Conservation (phyloP, 805 yeast species). For the Wickerhamomyces sydowiorum region DNA sequence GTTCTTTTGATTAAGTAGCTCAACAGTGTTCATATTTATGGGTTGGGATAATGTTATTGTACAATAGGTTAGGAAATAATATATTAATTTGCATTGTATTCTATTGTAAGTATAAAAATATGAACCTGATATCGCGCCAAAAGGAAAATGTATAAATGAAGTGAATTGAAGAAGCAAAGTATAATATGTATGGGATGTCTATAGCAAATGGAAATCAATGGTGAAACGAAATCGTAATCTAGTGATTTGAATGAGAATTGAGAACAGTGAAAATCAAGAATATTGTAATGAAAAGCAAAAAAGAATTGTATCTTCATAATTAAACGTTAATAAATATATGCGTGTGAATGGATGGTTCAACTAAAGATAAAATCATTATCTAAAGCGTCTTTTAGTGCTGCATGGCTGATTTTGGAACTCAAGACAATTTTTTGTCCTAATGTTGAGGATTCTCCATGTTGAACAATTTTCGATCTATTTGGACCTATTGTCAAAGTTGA, state of each 20-base stretch:
- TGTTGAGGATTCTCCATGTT: conserved; percentile 21
- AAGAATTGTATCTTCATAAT: not conserved
- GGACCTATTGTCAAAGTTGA: conserved; percentile 24
- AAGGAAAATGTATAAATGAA: not conserved
- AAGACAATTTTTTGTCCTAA: conserved; percentile 16
- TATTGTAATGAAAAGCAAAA: not conserved
- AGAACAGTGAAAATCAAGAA: not conserved
- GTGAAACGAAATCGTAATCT: too few relatives aligned
- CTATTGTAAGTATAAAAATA: not conserved
- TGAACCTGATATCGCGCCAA: not conserved
- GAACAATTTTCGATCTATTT: conserved; percentile 19
- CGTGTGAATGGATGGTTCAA: not conserved
- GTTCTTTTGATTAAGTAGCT: not conserved
- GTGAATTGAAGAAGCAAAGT: not conserved
- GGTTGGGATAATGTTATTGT: not conserved
- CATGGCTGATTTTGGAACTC: conserved; percentile 20
- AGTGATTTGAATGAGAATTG: not conserved
- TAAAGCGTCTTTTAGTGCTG: conserved; percentile 21
- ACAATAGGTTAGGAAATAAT: not conserved
- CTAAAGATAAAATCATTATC: not conserved
- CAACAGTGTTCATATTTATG: not conserved
- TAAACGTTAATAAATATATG: not conserved
- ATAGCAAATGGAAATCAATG: not conserved
- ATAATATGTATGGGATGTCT: too few relatives aligned
- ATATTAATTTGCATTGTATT: not conserved